These are phyloP conservation scores for Guadua angustifolia DNA, from an alignment of 176 grass and related monocot species.

Conservation along the genomic window DNA sequence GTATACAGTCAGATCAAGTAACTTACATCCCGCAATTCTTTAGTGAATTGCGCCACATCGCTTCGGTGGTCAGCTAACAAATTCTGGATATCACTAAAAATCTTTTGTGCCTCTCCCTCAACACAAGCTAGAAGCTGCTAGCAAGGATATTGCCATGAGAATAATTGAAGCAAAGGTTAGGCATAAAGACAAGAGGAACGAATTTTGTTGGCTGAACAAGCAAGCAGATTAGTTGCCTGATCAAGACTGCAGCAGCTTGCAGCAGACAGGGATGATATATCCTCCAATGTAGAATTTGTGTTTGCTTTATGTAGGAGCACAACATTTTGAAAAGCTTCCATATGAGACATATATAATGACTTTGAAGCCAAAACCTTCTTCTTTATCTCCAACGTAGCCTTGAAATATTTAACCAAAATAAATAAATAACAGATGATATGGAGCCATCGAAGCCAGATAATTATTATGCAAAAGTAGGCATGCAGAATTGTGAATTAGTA, in stretches of 20 bases:
- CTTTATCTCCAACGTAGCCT: constrained; percentile 77
- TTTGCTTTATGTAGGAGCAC: constrained; percentile 88
- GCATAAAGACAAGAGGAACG: neutral
- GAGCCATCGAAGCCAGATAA: neutral
- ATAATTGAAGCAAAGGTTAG: constrained; percentile 9
- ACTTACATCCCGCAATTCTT: constrained; percentile 81
- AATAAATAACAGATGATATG: constrained; percentile 2
- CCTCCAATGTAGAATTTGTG: constrained; percentile 71
- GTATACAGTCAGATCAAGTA: constrained; percentile 27
- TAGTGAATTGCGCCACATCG: constrained; percentile 73
- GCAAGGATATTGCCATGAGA: constrained; percentile 38
- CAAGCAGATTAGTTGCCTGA: constrained; percentile 60
- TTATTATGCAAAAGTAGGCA: constrained; percentile 17
- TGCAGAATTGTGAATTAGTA: neutral
- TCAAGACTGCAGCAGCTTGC: constrained; percentile 81
- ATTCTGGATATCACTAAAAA: constrained; percentile 70
- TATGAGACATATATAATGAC: constrained; percentile 71
- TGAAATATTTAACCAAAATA: constrained; percentile 36
- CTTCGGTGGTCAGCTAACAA: constrained; percentile 69
- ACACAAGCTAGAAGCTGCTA: constrained; percentile 76
- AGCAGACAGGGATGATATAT: constrained; percentile 65
- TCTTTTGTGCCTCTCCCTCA: constrained; percentile 65
- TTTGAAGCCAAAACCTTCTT: constrained; percentile 87
- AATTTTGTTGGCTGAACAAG: neutral
- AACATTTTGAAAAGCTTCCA: constrained; percentile 91